Evolutionary conservation across 169 alveolate genomes (phyloP), one percentile per base, ranked within the genome.

Genomic region (Perkinsus marinus): DNA sequence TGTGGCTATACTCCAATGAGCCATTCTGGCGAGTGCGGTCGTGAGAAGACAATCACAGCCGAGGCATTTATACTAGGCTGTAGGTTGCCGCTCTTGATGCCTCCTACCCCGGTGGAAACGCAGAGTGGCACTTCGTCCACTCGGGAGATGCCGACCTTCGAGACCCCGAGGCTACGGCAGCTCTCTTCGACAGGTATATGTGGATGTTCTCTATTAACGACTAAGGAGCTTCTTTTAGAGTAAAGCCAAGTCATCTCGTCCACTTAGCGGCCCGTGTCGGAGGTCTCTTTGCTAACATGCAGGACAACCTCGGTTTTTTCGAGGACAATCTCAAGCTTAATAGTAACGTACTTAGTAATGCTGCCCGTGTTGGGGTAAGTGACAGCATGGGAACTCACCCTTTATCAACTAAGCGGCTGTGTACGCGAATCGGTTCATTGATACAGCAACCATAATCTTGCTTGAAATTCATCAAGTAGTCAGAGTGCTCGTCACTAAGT

Each of bases 261-360:
- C 95, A 94, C 43, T 91, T 94, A 41, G 95, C 95, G 16, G 95
- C 95, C 41, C 68, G 92, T 30, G 95, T 94, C 38, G 95, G 95
- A 39, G 95, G 95, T 13, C 94, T 94, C 36, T 94, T 92, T 90
- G 94, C 93, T 19, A 94, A 94, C 89, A 94, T 93, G 95, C 39
- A 36, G n/a, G 90, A 94, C 91, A 93, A 94, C 46, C 79, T 92
- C 43, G 93, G 90, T 39, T 93, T 93, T 39, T 92, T 93, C 47
- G 91, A 91, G 39, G 94, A 93, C 30, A 93, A 93, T 41, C 36
- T 92, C 90, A 68, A 91, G 90, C 92, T 93, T 34, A 93, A 92
- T 68, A 91, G 91, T 30, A 92, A 91, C 90, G 93, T 93, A 5
- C 79, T 57, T 19, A 2, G 79, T 2, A 57, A 16, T 26, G 79